These are phyloP conservation scores for Ceratocystis huliohia DNA, from an alignment of 2,329 filamentous ascomycete species.

Conservation along the genomic window DNA sequence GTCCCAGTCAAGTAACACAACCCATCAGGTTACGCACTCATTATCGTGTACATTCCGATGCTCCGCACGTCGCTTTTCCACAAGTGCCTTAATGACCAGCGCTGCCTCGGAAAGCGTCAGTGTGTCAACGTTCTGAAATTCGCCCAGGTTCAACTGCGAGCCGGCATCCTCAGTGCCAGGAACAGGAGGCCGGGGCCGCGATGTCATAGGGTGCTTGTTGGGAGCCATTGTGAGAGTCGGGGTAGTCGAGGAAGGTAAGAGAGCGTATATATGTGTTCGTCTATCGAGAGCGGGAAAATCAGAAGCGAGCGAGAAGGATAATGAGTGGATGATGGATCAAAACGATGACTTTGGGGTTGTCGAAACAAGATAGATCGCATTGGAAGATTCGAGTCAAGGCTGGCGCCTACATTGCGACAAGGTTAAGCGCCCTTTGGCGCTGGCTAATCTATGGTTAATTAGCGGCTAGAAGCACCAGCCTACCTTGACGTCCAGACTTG, in stretches of 20 bases:
- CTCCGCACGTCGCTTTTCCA: constrained; percentile 65
- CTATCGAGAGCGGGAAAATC: background rate
- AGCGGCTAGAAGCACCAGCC: background rate
- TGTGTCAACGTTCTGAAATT: constrained; percentile 84
- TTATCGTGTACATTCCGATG: constrained; percentile 74
- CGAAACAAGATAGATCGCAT: background rate
- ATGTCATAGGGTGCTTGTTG: constrained; percentile 31
- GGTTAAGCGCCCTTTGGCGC: constrained; percentile 14
- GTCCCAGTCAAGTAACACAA: background rate
- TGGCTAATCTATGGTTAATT: constrained; percentile 17
- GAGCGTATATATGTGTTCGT: no score
- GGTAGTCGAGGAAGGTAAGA: background rate
- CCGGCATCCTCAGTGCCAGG: constrained; percentile 81
- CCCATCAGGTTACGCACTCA: constrained; percentile 45
- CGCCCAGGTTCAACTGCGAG: constrained; percentile 69
- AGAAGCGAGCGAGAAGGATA: background rate
- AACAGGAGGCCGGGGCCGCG: constrained; percentile 54
- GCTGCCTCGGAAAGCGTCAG: constrained; percentile 85
- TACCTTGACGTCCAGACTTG: background rate
- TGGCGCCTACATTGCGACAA: constrained; percentile 7
- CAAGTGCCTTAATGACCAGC: constrained; percentile 80
- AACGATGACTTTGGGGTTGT: background rate
- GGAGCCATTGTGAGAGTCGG: constrained; percentile 11
- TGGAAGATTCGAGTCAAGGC: constrained; percentile 3
- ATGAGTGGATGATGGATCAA: background rate